Percentiles rank a stretch among this genome's conserved stretches.
phyloP scores from a whole-genome alignment of 495 filamentous ascomycete genomes.

The Aspergillus kassunensis region DNA sequence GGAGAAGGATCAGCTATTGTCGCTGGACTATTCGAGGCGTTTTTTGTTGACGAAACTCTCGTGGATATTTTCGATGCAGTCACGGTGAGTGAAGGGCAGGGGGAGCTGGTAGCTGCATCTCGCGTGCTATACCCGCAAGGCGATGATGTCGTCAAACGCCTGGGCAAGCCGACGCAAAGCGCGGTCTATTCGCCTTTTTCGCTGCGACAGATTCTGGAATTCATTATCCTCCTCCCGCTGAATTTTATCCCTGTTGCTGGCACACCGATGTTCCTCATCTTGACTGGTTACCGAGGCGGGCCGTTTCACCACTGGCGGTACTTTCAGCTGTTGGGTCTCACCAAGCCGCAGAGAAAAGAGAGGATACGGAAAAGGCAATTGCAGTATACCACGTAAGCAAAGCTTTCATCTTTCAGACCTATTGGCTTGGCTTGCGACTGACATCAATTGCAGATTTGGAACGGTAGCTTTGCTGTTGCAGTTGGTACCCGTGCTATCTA shows the following conservation, averaged over 20 bases:
- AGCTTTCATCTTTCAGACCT: constrained; percentile 11
- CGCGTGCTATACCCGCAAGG: constrained; percentile 52
- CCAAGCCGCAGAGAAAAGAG: constrained; percentile 54
- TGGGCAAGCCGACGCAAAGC: constrained; percentile 55
- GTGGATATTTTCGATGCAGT: constrained; percentile 67
- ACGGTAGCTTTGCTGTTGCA: constrained; percentile 58
- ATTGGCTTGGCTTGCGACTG: neutral
- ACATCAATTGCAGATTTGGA: constrained; percentile 46
- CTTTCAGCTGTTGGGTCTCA: constrained; percentile 54
- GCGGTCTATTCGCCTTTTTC: constrained; percentile 66
- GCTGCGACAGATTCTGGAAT: constrained; percentile 70
- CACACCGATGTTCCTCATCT: constrained; percentile 57
- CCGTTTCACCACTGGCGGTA: constrained; percentile 67
- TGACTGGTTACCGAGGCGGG: constrained; percentile 61
- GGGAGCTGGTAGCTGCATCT: constrained; percentile 51
- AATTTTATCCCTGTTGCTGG: constrained; percentile 64
- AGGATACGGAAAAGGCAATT: constrained; percentile 48
- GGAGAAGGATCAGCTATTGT: constrained; percentile 61
- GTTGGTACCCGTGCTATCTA: constrained; percentile 58
- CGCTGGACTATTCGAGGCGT: constrained; percentile 60
- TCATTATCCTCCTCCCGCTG: constrained; percentile 63
- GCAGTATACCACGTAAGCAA: constrained; percentile 63
- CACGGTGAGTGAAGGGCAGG: constrained; percentile 55
- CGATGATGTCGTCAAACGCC: constrained; percentile 48
- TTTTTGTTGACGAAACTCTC: constrained; percentile 65